phyloP scores from a whole-genome alignment of 495 filamentous ascomycete genomes.

The Glonium stellatum region DNA sequence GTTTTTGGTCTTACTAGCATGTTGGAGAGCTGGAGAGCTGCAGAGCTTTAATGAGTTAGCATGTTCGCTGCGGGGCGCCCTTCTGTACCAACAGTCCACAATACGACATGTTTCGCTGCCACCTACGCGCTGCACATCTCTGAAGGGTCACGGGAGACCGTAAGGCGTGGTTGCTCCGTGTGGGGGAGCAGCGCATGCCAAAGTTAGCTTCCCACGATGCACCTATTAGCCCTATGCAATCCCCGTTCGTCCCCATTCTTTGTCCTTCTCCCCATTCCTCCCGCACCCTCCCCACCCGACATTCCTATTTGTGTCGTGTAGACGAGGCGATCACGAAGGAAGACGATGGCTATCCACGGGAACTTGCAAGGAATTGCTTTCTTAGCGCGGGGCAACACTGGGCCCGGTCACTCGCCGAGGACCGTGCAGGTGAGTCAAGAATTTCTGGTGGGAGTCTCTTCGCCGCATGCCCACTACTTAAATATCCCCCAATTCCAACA shows the following conservation, averaged over 20 bases:
- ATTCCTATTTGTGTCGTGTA: neutral
- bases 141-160: constrained; percentile 10
- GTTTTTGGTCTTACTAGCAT: constrained; percentile 15
- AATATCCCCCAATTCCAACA: constrained; percentile 8
- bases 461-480: constrained; percentile 19
- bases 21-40: constrained; percentile 14
- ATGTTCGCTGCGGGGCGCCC: constrained; percentile 21
- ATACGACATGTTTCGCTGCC: constrained; percentile 22
- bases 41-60: constrained; percentile 16
- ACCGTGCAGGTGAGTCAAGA: neutral
- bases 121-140: constrained; percentile 5
- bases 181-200: neutral
- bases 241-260: neutral
- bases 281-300: neutral
- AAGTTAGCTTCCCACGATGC: neutral
- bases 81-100: constrained; percentile 25
- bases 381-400: no score
- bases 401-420: no score
- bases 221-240: neutral
- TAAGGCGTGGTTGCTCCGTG: neutral
- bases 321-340: neutral
- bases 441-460: neutral
- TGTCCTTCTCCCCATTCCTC: neutral
- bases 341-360: neutral
- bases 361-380: neutral